These are phyloP conservation scores for Macrolepiota albuminosa DNA, from an alignment of 768 basidiomycete species.

Conservation along the genomic window DNA sequence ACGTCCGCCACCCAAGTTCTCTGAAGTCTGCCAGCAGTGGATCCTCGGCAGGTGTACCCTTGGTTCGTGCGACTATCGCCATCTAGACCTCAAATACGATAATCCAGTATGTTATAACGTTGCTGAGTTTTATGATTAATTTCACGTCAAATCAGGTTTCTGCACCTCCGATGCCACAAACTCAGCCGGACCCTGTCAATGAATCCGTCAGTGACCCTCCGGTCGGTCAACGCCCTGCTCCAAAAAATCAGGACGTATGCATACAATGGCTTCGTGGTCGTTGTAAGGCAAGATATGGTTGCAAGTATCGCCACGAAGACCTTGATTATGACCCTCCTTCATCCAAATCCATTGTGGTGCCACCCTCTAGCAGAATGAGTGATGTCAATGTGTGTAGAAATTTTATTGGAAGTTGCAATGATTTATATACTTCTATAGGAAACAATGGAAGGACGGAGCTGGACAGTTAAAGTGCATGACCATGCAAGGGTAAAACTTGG, in stretches of 20 bases:
- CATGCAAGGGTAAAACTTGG: constrained; percentile 54
- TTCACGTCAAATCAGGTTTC: not conserved
- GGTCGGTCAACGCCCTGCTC: constrained; percentile 15
- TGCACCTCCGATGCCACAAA: not conserved
- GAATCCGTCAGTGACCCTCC: constrained; percentile 12
- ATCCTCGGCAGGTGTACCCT: constrained; percentile 22
- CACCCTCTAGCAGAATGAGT: not conserved
- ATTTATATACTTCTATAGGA: not conserved
- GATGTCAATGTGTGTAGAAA: not conserved
- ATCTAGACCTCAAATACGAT: constrained; percentile 22
- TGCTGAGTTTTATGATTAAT: not conserved
- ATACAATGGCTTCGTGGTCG: constrained; percentile 21
- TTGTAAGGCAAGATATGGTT: constrained; percentile 24
- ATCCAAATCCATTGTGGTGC: not conserved
- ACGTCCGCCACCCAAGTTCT: constrained; percentile 16
- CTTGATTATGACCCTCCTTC: constrained; percentile 24
- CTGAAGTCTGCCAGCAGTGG: constrained; percentile 25
- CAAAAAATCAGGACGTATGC: constrained; percentile 17
- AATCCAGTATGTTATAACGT: constrained; percentile 9
- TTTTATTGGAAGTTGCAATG: not conserved
- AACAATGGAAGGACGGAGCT: constrained; percentile 6
- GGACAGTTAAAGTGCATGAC: constrained; percentile 38
- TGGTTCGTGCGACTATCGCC: constrained; percentile 19
- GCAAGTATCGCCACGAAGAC: constrained; percentile 26
- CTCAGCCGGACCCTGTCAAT: not conserved